Conservation (phyloP, 139 green algal species). For the Gonium pectorale region DNA sequence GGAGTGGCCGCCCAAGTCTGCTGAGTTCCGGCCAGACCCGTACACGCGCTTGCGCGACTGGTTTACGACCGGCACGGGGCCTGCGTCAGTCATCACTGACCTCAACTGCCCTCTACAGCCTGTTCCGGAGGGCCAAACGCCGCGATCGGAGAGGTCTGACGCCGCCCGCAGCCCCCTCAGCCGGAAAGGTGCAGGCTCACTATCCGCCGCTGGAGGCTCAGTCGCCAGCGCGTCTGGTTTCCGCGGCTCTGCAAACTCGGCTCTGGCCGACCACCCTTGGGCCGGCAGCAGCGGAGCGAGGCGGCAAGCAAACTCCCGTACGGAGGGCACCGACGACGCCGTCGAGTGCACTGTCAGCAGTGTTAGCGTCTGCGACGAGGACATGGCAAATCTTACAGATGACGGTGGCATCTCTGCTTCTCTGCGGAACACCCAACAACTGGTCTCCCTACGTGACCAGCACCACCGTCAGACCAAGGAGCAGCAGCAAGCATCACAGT, state of each 20-base stretch:
- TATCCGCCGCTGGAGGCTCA: no score
- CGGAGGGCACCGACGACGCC: slow-evolving; percentile 25
- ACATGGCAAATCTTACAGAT: no score
- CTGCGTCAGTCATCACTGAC: background rate
- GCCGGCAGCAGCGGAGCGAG: background rate
- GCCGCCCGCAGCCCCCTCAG: background rate
- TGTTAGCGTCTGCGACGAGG: no score
- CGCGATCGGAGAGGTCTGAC: background rate
- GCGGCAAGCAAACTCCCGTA: background rate
- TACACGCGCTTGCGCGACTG: slow-evolving; percentile 36
- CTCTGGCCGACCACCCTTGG: background rate
- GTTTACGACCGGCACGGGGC: background rate
- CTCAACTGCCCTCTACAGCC: background rate
- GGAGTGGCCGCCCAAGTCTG: background rate
- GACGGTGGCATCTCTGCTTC: no score
- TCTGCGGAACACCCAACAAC: no score
- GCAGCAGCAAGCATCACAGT: no score
- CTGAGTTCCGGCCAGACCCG: slow-evolving; percentile 3
- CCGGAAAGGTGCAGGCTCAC: no score
- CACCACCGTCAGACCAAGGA: no score
- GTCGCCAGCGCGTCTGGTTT: no score
- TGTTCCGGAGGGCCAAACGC: slow-evolving; percentile 25
- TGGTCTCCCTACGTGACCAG: no score
- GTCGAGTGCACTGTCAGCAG: slow-evolving; percentile 44
- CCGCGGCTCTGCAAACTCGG: no score